phyloP scores from a whole-genome alignment of 1,284 basidiomycete genomes.

The Heterobasidion irregulare region DNA sequence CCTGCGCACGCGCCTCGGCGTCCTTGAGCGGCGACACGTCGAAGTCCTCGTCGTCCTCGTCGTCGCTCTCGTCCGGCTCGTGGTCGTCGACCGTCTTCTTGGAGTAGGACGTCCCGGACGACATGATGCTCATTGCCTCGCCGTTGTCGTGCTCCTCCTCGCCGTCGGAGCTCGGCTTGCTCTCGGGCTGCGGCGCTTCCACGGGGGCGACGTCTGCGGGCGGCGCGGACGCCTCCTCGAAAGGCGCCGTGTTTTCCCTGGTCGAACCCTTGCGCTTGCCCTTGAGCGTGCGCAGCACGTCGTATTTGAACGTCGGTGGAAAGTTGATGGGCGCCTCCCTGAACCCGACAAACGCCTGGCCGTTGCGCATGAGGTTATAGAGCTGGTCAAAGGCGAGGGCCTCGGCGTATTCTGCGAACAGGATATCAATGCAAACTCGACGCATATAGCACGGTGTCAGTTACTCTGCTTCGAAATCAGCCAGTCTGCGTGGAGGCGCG shows the following conservation, averaged over 20 bases:
- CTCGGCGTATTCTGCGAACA: slow-evolving; percentile 50
- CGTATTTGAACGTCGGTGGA: slow-evolving; percentile 82
- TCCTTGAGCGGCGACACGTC: slow-evolving; percentile 12
- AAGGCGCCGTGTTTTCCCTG: neutral
- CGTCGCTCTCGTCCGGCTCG: slow-evolving; percentile 25
- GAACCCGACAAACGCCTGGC: slow-evolving; percentile 61
- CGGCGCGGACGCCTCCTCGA: neutral
- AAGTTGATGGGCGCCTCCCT: slow-evolving; percentile 64
- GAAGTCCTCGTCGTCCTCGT: slow-evolving; percentile 37
- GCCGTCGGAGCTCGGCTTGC: slow-evolving; percentile 4
- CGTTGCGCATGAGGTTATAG: slow-evolving; percentile 55
- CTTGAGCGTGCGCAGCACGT: slow-evolving; percentile 53
- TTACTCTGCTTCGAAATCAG: slow-evolving; percentile 27
- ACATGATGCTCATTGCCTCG: slow-evolving; percentile 43
- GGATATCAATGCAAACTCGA: neutral
- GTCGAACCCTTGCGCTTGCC: slow-evolving; percentile 27
- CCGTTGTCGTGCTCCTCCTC: slow-evolving; percentile 17
- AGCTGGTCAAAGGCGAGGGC: slow-evolving; percentile 80
- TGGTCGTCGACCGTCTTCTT: slow-evolving; percentile 17
- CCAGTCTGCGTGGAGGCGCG: slow-evolving; percentile 69
- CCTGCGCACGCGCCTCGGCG: slow-evolving; percentile 3
- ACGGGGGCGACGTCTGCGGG: neutral
- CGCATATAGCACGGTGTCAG: too few species aligned
- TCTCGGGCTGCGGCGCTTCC: neutral
- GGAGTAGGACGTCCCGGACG: slow-evolving; percentile 47